phyloP scores from a whole-genome alignment of 2,329 filamentous ascomycete genomes.

The Drechslerella dactyloides region DNA sequence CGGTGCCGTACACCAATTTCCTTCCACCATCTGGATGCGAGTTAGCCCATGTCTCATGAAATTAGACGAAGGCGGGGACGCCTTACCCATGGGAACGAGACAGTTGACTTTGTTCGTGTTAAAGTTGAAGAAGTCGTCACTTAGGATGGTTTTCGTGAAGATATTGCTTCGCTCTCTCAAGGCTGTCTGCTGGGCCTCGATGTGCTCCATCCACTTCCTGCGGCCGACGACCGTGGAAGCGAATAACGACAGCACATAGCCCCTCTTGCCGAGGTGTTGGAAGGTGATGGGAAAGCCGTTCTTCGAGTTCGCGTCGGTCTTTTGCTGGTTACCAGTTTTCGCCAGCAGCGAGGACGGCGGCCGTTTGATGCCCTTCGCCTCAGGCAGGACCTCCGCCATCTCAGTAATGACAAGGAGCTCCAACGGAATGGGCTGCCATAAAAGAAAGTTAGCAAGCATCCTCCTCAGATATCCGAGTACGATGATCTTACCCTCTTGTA shows the following conservation, averaged over 20 bases:
- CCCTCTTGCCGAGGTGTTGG: conserved; percentile 90
- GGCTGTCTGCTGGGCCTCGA: conserved; percentile 86
- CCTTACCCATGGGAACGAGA: conserved; percentile 84
- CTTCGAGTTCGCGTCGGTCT: conserved; percentile 65
- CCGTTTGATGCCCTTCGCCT: conserved; percentile 78
- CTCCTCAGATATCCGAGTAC: conserved; percentile 15
- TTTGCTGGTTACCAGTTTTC: conserved; percentile 63
- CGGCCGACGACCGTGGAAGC: conserved; percentile 83
- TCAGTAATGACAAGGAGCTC: conserved; percentile 92
- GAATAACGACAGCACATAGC: conserved; percentile 89
- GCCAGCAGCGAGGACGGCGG: conserved; percentile 84
- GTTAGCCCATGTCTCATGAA: conserved; percentile 14
- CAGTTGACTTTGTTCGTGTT: conserved; percentile 89
- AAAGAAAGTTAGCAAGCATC: conserved; percentile 11
- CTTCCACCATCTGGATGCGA: conserved; percentile 78
- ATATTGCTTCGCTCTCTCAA: conserved; percentile 77
- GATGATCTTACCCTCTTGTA: conserved; percentile 71
- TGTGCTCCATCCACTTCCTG: conserved; percentile 96
- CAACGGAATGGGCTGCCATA: conserved; percentile 83
- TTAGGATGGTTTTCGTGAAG: conserved; percentile 71
- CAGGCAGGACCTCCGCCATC: conserved; percentile 94
- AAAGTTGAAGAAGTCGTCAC: conserved; percentile 84
- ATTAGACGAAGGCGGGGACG: not conserved
- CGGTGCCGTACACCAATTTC: conserved; percentile 92
- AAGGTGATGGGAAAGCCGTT: conserved; percentile 90